Conservation (phyloP, 2,329 filamentous ascomycete genomes). For the Aspergillus brasiliensis region DNA sequence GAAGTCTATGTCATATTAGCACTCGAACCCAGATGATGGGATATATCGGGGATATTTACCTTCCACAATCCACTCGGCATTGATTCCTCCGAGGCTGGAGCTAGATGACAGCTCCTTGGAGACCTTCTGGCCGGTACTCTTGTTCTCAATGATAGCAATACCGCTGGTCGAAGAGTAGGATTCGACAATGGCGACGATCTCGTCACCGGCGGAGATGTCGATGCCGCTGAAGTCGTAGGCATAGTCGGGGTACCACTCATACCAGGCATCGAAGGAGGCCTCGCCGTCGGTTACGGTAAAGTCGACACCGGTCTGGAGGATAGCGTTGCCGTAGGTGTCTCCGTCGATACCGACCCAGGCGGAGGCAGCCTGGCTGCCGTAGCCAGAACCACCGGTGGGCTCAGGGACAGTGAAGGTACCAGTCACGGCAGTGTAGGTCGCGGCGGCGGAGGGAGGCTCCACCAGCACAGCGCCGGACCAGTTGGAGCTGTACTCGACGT, state of each 20-base stretch:
- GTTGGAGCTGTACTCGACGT: slow-evolving; percentile 57
- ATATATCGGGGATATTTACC: too few relatives aligned
- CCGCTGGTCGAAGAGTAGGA: slow-evolving; percentile 47
- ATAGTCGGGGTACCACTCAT: slow-evolving; percentile 62
- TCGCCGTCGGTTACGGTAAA: slow-evolving; percentile 48
- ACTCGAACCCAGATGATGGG: too few relatives aligned
- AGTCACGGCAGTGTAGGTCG: slow-evolving; percentile 54
- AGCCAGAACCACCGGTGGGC: slow-evolving; percentile 34
- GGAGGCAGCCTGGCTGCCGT: slow-evolving; percentile 36
- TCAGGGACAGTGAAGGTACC: slow-evolving; percentile 55
- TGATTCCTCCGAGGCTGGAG: slow-evolving; percentile 53
- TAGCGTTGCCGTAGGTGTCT: slow-evolving; percentile 56
- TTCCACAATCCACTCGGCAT: slow-evolving; percentile 61
- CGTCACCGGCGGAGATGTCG: slow-evolving; percentile 46
- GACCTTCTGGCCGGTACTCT: slow-evolving; percentile 53
- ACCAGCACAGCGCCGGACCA: slow-evolving; percentile 62
- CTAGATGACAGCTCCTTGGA: slow-evolving; percentile 53
- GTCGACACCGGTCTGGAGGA: slow-evolving; percentile 60
- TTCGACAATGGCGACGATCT: slow-evolving; percentile 45
- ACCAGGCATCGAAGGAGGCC: slow-evolving; percentile 58
- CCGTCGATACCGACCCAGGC: slow-evolving; percentile 65
- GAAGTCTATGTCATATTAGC: slow-evolving; percentile 38
- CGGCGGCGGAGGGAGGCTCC: slow-evolving; percentile 29
- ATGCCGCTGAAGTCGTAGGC: slow-evolving; percentile 55
- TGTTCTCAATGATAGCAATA: slow-evolving; percentile 51